Base-by-base conservation (phyloP, 805 yeast species). In the Yarrowia hollandica region DNA sequence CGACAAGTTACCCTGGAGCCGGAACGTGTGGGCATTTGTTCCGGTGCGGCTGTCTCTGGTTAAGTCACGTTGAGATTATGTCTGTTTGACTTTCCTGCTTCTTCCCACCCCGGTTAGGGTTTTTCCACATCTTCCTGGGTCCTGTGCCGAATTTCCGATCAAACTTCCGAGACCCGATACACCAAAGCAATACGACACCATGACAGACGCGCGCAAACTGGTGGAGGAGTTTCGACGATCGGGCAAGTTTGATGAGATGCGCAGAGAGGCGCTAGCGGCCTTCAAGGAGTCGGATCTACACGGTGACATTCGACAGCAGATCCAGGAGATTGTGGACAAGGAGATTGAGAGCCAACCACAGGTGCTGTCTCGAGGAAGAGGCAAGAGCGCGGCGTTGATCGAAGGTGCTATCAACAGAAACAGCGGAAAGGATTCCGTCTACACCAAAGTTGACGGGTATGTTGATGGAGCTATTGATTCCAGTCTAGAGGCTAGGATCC, bases 311-410 rank as follows among this genome's bases (percentile, higher is more conserved):
- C 30, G 42, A 23, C 33, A 18, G n/a, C 60, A 61, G 19, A 61
- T 67, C 26, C 59, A 65, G 44, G 60, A 57, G 9, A 60, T 64
- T 18, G 67, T 67, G 4, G 65, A 64, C 34, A 60, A 62, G 19
- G 63, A 65, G 58, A 64, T 65, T 10, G 59, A 60, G 26, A 62
- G 55, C 33, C 65, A 66, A 26, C 65, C 67, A 15, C 31, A 50
- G 21, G 56, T 66, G 26, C 62, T 67, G 28, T 57, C 60, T 7
- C 57, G 64, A 22, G 68, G 66, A 19, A 55, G 67, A 26, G 62
- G 63, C 22, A 67, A 64, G 39, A 60, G 67, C 5, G 68, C 66
- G 9, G 67, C 65, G 4, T 33, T 66, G n/a, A 50, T 66, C 5
- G 69, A 67, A 46, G 65, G 65, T 4, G 60, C 60, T 12, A 56